Percentiles rank a stretch among this genome's conserved stretches.
Conservation (phyloP, 345 rosid species). For the Rhizophora apiculata region DNA sequence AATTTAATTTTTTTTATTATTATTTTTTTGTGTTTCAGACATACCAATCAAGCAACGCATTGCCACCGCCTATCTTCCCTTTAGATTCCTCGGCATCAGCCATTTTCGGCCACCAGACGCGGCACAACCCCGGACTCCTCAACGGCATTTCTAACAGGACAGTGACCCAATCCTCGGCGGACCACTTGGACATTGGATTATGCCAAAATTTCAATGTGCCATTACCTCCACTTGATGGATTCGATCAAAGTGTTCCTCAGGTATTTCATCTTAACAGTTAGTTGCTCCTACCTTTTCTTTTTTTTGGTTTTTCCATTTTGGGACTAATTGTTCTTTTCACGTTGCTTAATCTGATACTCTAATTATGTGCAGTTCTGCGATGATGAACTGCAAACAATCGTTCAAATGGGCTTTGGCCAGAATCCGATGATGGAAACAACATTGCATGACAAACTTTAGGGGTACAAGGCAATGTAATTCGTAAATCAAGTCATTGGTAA, state of each 20-base stretch:
- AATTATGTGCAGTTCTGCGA: conserved; percentile 49
- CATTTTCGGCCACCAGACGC: conserved; percentile 36
- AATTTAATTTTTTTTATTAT: too few relatives aligned
- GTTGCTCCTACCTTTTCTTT: neutral
- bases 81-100: conserved; percentile 51
- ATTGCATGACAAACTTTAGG: conserved; percentile 24
- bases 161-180: conserved; percentile 38
- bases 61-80: conserved; percentile 45
- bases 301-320: neutral
- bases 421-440: conserved; percentile 33
- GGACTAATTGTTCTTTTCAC: neutral
- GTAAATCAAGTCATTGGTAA: neutral
- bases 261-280: conserved; percentile 19
- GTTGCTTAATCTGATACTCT: conserved; percentile 1
- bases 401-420: conserved; percentile 71
- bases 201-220: conserved; percentile 42
- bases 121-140: conserved; percentile 37
- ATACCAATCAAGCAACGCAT: conserved; percentile 42
- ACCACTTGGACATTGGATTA: conserved; percentile 37
- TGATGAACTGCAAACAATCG: conserved; percentile 72
- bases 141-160: conserved; percentile 36
- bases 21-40: conserved; percentile 32
- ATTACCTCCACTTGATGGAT: conserved; percentile 42
- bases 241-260: conserved; percentile 45
- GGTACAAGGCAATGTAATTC: conserved; percentile 25